phyloP scores from a whole-genome alignment of 306 rosid genomes.

The Cucurbita moschata region DNA sequence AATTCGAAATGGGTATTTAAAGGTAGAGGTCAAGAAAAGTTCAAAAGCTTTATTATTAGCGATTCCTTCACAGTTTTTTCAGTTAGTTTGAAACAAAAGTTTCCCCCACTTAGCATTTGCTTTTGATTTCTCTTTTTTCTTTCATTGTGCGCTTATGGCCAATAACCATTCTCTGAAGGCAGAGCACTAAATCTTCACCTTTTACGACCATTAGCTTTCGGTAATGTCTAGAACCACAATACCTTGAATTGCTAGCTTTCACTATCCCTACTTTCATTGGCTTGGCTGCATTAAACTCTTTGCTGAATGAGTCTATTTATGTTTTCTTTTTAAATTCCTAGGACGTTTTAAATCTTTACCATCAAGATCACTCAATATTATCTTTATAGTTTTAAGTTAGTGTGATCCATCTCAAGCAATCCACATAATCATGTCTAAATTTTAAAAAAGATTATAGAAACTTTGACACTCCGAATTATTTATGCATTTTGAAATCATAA shows the following conservation, averaged over 20 bases:
- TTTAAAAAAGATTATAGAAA: background rate
- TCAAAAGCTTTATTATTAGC: background rate
- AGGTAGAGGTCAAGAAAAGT: background rate
- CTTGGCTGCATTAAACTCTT: background rate
- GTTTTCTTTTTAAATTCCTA: background rate
- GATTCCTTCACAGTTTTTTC: slow-evolving; percentile 1
- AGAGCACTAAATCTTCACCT: background rate
- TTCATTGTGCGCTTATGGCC: background rate
- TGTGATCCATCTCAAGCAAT: background rate
- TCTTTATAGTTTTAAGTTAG: background rate
- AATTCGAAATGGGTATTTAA: background rate
- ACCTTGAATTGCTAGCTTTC: background rate
- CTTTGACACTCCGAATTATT: background rate
- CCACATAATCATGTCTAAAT: background rate
- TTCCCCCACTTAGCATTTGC: background rate
- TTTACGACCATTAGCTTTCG: background rate
- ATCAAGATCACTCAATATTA: background rate
- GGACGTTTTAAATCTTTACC: background rate
- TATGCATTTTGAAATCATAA: background rate
- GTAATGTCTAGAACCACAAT: background rate
- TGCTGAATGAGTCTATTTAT: background rate
- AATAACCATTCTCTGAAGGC: background rate
- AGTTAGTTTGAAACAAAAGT: background rate
- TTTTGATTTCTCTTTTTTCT: background rate
- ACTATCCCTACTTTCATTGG: background rate